These are phyloP conservation scores for Daedaleopsis sinensis DNA, from an alignment of 768 basidiomycete species.

Conservation along the genomic window DNA sequence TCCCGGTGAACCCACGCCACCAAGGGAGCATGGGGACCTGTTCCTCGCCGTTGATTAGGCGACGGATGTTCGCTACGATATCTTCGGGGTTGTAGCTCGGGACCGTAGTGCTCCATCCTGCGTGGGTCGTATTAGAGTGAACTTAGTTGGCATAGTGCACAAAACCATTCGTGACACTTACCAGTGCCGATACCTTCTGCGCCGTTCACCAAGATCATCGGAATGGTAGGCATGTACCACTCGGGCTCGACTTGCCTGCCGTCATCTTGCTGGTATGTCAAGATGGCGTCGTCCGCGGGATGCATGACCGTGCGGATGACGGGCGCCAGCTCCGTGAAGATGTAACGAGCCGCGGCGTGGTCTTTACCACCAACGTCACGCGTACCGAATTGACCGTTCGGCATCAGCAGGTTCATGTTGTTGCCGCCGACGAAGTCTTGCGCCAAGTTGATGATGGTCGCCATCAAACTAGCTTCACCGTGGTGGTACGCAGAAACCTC, in stretches of 20 bases:
- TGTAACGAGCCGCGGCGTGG: slow-evolving; percentile 95
- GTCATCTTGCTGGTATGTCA: slow-evolving; percentile 81
- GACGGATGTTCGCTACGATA: slow-evolving; percentile 84
- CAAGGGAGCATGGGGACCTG: slow-evolving; percentile 88
- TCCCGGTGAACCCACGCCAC: slow-evolving; percentile 95
- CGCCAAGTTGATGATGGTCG: slow-evolving; percentile 92
- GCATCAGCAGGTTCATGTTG: slow-evolving; percentile 86
- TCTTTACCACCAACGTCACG: slow-evolving; percentile 94
- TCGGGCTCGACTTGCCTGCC: slow-evolving; percentile 88
- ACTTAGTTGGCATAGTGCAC: background rate
- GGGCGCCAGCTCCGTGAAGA: slow-evolving; percentile 78
- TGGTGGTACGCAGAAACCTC: slow-evolving; percentile 97
- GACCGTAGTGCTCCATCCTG: slow-evolving; percentile 93
- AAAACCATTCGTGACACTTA: slow-evolving; percentile 35
- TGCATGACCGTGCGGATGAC: slow-evolving; percentile 82
- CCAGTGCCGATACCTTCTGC: slow-evolving; percentile 98
- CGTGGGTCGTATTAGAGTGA: too few species aligned
- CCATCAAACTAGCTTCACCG: slow-evolving; percentile 84
- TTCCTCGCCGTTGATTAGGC: slow-evolving; percentile 86
- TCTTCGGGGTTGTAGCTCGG: slow-evolving; percentile 93
- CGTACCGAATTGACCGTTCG: slow-evolving; percentile 95
- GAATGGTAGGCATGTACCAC: slow-evolving; percentile 90
- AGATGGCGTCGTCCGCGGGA: slow-evolving; percentile 82
- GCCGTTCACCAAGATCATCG: slow-evolving; percentile 90
- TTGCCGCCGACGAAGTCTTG: slow-evolving; percentile 96